Evolutionary conservation across 2,329 filamentous ascomycete genomes (phyloP), one percentile per base, ranked within the genome.

Genomic region (Aspergillus arachidicola): DNA sequence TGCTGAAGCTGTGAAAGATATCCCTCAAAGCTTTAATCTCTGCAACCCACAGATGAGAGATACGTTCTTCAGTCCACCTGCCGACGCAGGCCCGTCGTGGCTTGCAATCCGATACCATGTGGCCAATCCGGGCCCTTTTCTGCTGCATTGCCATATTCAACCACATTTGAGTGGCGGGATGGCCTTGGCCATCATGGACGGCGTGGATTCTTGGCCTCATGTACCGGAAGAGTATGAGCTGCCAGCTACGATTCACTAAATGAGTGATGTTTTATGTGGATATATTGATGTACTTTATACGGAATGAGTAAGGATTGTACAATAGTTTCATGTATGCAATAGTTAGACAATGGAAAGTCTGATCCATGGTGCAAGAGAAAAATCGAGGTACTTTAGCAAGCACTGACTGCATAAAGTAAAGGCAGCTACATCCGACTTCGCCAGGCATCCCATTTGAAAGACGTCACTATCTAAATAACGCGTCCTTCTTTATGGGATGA

Each of bases 11-110:
- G 77, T 80, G 3, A 71, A 75, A 19, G 79, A 77, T 4, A 75
- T 78, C 0, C 86, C 86, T 0, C 73, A 79, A 4, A 77, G 73
- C 10, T 89, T 90, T 76, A 89, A 90, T 72, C 75, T 89, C 5
- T 78, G 80, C 0, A 81, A 84, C 53, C 87, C 88, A 0, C 84
- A 84, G 1, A 79, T 80, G 11, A 75, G 85, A 21, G 88, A 90
- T 69, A 80, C 78, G 0, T 83, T 80, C 60, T 69, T 75, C 16
- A 84, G 81, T 1, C 74, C 72, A 1, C 59, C 70, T 4, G 73
- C 80, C 2, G 57, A 63, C 9, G 69, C 65, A 12, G 74, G 65
- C 0, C 71, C 73, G 61, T 69, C 70, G 7, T 85, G 82, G 82
- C 63, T 81, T 36, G 81, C 75, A 0, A 66, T 84, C 4, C 64